These are phyloP conservation scores for Asterionellopsis glacialis DNA, from an alignment of 108 stramenopile species.

Conservation along the genomic window DNA sequence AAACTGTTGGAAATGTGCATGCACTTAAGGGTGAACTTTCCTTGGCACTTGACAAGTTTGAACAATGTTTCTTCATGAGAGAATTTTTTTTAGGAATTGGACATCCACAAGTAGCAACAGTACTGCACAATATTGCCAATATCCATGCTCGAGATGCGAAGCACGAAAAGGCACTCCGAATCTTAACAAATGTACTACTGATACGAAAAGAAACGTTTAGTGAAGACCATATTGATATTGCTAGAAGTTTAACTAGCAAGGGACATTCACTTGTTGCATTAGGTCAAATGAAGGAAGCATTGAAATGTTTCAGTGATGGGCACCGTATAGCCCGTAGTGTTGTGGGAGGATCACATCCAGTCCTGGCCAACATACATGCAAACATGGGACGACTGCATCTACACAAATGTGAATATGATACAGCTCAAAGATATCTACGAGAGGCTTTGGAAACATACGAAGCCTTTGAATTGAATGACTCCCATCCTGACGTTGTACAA, in stretches of 20 bases:
- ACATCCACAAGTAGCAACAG: slow-evolving; percentile 56
- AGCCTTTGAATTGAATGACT: slow-evolving; percentile 38
- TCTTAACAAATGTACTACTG: slow-evolving; percentile 40
- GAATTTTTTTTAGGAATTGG: slow-evolving; percentile 56
- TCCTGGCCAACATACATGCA: slow-evolving; percentile 34
- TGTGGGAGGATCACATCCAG: slow-evolving; percentile 28
- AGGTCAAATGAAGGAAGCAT: slow-evolving; percentile 24
- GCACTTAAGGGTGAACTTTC: slow-evolving; percentile 38
- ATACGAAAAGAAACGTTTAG: slow-evolving; percentile 44
- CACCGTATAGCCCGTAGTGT: slow-evolving; percentile 18
- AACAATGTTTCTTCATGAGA: slow-evolving; percentile 69
- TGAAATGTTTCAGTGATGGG: slow-evolving; percentile 29
- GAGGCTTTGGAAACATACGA: slow-evolving; percentile 54
- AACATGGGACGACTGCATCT: slow-evolving; percentile 51
- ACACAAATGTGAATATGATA: slow-evolving; percentile 60
- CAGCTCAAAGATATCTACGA: slow-evolving; percentile 36
- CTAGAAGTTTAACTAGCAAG: slow-evolving; percentile 27
- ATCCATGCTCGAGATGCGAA: slow-evolving; percentile 43
- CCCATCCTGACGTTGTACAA: slow-evolving; percentile 36
- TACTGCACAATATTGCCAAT: slow-evolving; percentile 58
- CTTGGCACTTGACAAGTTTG: slow-evolving; percentile 39
- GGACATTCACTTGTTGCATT: slow-evolving; percentile 31
- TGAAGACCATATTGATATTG: slow-evolving; percentile 46
- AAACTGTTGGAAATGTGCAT: slow-evolving; percentile 51
- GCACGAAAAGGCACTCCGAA: slow-evolving; percentile 48